phyloP scores from a whole-genome alignment of 1,139 yeast species.

The Yamadazyma triangularis region DNA sequence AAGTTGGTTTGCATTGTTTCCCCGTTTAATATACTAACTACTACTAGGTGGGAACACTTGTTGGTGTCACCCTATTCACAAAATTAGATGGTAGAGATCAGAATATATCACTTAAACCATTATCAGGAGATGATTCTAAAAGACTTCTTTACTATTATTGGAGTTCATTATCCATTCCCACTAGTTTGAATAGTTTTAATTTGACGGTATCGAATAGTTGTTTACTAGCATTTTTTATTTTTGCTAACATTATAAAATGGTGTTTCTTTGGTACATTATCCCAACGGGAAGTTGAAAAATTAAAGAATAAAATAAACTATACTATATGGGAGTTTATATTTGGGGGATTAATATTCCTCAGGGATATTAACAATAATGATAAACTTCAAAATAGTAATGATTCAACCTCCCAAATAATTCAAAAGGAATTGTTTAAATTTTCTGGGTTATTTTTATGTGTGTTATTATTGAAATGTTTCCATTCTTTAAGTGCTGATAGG shows the following conservation, averaged over 20 bases:
- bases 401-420: constrained; percentile 9
- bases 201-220: constrained; percentile 8
- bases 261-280: constrained; percentile 33
- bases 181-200: constrained; percentile 3
- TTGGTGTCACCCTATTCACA: too few relatives aligned
- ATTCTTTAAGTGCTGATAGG: constrained; percentile 34
- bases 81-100: too few relatives aligned
- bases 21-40: too few relatives aligned
- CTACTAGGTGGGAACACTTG: too few relatives aligned
- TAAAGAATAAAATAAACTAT: constrained; percentile 33
- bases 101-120: too few relatives aligned
- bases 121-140: too few relatives aligned
- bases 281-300: constrained; percentile 22
- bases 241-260: constrained; percentile 29
- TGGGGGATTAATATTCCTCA: constrained; percentile 34
- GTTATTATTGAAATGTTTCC: constrained; percentile 39
- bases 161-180: constrained; percentile 1
- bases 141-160: constrained; percentile 2
- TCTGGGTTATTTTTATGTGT: constrained; percentile 37
- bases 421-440: constrained; percentile 28
- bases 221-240: constrained; percentile 7
- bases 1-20: too few relatives aligned
- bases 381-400: constrained; percentile 1
- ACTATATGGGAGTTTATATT: constrained; percentile 43
- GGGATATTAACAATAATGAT: constrained; percentile 4